A percentile compares a stretch with the other conserved stretches of the same genome.
phyloP scores from a whole-genome alignment of 2,329 filamentous ascomycete species.

The Arthrinium phaeospermum region DNA sequence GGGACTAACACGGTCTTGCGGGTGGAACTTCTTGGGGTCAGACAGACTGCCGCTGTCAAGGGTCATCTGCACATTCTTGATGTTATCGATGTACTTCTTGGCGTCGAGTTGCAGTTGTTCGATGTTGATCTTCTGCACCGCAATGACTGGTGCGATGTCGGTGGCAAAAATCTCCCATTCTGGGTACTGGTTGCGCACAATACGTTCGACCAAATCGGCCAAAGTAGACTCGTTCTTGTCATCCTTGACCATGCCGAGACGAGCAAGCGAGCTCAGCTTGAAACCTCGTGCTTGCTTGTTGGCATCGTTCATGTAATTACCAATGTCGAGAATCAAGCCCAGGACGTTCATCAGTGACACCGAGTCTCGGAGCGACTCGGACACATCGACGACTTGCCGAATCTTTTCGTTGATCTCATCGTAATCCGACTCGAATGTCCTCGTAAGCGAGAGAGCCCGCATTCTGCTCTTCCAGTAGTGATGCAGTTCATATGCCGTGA shows the following conservation, averaged over 20 bases:
- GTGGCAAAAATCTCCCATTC: conserved; percentile 90
- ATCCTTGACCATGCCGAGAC: conserved; percentile 97
- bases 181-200: conserved; percentile 94
- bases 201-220: conserved; percentile 93
- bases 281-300: conserved; percentile 98
- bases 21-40: conserved; percentile 97
- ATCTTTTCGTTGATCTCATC: conserved; percentile 89
- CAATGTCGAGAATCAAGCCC: conserved; percentile 94
- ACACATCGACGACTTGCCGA: conserved; percentile 82
- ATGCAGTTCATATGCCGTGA: conserved; percentile 90
- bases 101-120: conserved; percentile 89
- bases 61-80: conserved; percentile 90
- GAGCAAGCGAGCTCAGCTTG: conserved; percentile 92
- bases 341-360: conserved; percentile 95
- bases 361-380: conserved; percentile 88
- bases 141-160: conserved; percentile 81
- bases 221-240: conserved; percentile 98
- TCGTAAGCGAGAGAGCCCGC: conserved; percentile 84
- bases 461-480: conserved; percentile 99
- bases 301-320: conserved; percentile 99
- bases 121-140: conserved; percentile 89
- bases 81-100: conserved; percentile 90
- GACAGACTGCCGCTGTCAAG: conserved; percentile 93
- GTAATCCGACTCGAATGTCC: conserved; percentile 85
- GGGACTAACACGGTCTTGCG: conserved; percentile 91